Base-by-base conservation (phyloP, 495 filamentous ascomycete species). In the Tuber microsphaerosporum region DNA sequence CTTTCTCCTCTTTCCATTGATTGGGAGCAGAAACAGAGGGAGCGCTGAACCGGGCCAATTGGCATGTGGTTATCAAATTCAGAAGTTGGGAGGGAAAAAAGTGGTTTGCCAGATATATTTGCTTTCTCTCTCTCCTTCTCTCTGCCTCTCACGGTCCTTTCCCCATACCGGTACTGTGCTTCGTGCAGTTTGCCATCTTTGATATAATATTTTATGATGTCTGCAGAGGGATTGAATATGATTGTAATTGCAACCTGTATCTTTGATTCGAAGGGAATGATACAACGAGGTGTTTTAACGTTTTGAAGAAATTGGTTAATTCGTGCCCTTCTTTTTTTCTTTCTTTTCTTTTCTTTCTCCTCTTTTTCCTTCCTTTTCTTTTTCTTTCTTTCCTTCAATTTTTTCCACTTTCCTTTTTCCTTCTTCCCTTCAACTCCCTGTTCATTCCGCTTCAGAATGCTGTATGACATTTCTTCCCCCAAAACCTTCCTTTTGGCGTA, bases 251-350 rank as follows among this genome's bases (percentile, higher is more conserved):
- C 10, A 31, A 1, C 56, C 56, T 31, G 26, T 65, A 65, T 3
- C 56, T 31, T 65, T 65, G 51, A 61, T 61, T 61, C n/a, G 51
- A 61, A 26, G 51, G 51, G n/a, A 61, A 61, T 61, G 51, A 61
- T 61, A 14, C 51, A 26, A 61, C 51, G 51, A 61, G 51, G 51
- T 61, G 51, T 61, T 61, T 61, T 61, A 14, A 26, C 51, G 12
- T 61, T 61, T 31, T 12, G 22, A 31, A 26, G 10, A 61, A 61
- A 61, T 61, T 61, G n/a, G n/a, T 56, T 56, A 5, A 16, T 61
- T 31, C n/a, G 10, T 26, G 51, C 10, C n/a, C 8, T 31, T 26
- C 10, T 31, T 61, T 61, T 61, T 31, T 31, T n/a, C n/a, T n/a
- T n/a, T 51, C 8, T 22, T 51, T n/a, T 51, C 8, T 16, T 31